Conservation (phyloP, 164 flowering plant genomes). For the Stephania yunnanensis region DNA sequence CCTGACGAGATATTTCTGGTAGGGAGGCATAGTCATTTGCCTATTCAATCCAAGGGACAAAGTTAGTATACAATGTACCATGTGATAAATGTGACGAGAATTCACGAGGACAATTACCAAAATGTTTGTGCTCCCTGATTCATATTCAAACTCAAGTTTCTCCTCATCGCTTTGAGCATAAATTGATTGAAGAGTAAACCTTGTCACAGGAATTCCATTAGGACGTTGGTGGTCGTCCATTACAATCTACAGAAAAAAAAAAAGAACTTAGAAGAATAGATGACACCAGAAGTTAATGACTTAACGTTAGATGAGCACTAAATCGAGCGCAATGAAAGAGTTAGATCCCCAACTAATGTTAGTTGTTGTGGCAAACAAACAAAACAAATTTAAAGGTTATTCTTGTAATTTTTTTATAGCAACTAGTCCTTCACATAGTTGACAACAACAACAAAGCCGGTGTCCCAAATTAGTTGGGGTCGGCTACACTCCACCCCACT, state of each 20-base stretch:
- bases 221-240: constrained; percentile 96
- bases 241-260: constrained; percentile 54
- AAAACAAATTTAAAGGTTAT: too few relatives aligned
- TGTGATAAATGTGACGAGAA: background rate
- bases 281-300: background rate
- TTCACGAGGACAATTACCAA: constrained; percentile 41
- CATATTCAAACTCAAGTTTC: constrained; percentile 96
- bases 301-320: background rate
- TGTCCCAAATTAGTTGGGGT: too few relatives aligned
- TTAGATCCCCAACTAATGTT: too few relatives aligned
- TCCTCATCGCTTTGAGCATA: constrained; percentile 95
- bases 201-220: constrained; percentile 90
- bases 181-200: constrained; percentile 82
- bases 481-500: too few relatives aligned
- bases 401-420: too few relatives aligned
- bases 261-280: constrained; percentile 4
- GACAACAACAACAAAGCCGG: too few relatives aligned
- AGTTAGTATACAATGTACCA: background rate
- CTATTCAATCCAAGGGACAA: constrained; percentile 31
- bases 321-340: background rate
- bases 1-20: constrained; percentile 84
- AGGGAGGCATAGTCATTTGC: constrained; percentile 62
- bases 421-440: too few relatives aligned
- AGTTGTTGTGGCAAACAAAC: too few relatives aligned
- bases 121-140: constrained; percentile 81